Base-by-base conservation (phyloP, 2,329 filamentous ascomycete species). In the Colletotrichum sp. region DNA sequence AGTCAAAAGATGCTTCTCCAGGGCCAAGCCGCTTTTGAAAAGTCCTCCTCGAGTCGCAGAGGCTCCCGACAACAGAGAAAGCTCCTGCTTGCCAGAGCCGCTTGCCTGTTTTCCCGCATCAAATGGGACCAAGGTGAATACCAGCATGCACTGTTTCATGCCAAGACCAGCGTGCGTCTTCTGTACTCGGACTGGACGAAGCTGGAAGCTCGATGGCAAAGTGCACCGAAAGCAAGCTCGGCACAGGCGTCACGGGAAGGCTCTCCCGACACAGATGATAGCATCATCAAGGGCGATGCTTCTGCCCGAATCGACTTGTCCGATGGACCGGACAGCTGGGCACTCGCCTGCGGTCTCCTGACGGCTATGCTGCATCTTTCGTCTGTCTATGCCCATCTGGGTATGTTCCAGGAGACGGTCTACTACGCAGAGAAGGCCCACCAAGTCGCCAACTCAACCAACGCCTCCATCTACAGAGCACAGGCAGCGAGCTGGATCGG, bases 401-500 rank as follows among this genome's bases (percentile, higher is more conserved):
- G 97, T 32, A 91, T 98, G 85, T 95, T 96, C 78, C 93, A 95
- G 76, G 96, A 99, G 83, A 96, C 96, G 3, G 86, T 96, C 1
- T 97, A 96, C 82, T 98, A 98, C 79, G 93, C 94, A 2, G 94
- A 98, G 79, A 94, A 97, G 80, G 96, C 96, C 0, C 88, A 94
- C 70, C 95, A 94, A 80, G 91, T 98, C 76, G 95, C 95, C 26
- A 89, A 90, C 75, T 91, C 90, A n/a, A 91, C 94, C 10, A 88
- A 90, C 64, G 93, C 94, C 0, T 88, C 90, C 44, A 88, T 93
- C 15, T 90, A 91, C 79, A 84, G 87, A 57, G 89, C 90, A 1
- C 88, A 91, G 77, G 89, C 89, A 9, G 87, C 89, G 5, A 86
- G 88, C 6, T 90, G 90, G 88, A 85, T 89, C 16, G 90, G 90